phyloP scores from a whole-genome alignment of 345 rosid species.

The Lumnitzera littorea region DNA sequence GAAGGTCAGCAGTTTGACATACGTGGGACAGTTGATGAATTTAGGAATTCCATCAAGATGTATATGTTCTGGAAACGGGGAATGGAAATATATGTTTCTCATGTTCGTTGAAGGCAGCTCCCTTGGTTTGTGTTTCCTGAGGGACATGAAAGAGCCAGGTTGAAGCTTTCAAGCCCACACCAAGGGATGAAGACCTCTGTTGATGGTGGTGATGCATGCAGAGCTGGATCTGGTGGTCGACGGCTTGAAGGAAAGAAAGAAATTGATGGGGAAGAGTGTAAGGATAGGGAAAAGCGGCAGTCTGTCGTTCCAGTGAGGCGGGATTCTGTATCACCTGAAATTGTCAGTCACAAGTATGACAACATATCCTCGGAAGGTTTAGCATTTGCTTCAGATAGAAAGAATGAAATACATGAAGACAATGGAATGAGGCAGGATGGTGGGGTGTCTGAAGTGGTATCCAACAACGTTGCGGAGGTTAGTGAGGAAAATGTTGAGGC shows the following conservation, averaged over 20 bases:
- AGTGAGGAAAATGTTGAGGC: constrained; percentile 5
- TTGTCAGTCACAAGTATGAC: constrained; percentile 11
- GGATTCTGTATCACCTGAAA: constrained; percentile 27
- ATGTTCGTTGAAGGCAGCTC: constrained; percentile 53
- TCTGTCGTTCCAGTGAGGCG: constrained; percentile 20
- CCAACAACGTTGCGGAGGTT: constrained; percentile 1
- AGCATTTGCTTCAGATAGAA: background rate
- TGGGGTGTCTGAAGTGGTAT: constrained; percentile 6
- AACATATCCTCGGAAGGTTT: background rate
- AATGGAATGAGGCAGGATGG: constrained; percentile 10
- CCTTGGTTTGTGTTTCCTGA: constrained; percentile 50
- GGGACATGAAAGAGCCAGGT: constrained; percentile 30
- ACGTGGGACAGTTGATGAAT: constrained; percentile 51
- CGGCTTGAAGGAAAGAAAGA: constrained; percentile 37
- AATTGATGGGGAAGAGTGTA: constrained; percentile 16
- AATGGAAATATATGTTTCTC: constrained; percentile 64
- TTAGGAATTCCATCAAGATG: constrained; percentile 38
- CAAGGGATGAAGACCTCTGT: constrained; percentile 15
- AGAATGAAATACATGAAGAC: background rate
- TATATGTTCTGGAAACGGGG: constrained; percentile 63
- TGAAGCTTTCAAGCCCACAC: constrained; percentile 17
- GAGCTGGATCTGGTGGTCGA: constrained; percentile 20
- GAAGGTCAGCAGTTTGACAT: constrained; percentile 73
- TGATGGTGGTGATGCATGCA: constrained; percentile 22
- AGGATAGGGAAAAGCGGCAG: constrained; percentile 19